Percentiles rank a stretch among this genome's conserved stretches.
phyloP scores from a whole-genome alignment of 225 moss, liverwort and hornwort species.

The Sphagnum tenellum region DNA sequence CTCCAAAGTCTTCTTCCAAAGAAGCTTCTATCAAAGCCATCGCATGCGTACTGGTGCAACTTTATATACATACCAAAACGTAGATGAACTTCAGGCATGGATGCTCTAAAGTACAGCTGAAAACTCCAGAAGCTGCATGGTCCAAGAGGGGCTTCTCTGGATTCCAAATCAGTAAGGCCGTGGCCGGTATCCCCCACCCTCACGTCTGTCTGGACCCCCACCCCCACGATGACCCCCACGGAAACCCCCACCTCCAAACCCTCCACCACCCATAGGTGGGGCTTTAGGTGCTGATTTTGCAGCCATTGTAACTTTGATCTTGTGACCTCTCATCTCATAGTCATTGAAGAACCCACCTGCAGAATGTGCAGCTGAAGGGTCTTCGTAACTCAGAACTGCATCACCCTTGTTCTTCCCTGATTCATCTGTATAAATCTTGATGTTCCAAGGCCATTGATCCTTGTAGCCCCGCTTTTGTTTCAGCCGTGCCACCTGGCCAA shows the following conservation, averaged over 20 bases:
- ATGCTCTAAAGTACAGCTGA: too few relatives aligned
- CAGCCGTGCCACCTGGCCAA: conserved; percentile 95
- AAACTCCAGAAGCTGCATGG: too few relatives aligned
- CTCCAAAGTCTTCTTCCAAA: too few relatives aligned
- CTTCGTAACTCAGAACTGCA: conserved; percentile 90
- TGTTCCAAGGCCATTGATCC: conserved; percentile 98
- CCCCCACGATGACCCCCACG: conserved; percentile 53
- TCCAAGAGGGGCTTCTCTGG: neutral
- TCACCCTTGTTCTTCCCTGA: conserved; percentile 86
- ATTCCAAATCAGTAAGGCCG: conserved; percentile 67
- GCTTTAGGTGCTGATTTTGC: conserved; percentile 91
- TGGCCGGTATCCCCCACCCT: conserved; percentile 81
- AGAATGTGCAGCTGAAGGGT: conserved; percentile 86
- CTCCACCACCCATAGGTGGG: conserved; percentile 35
- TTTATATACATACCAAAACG: too few relatives aligned
- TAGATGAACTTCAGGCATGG: too few relatives aligned
- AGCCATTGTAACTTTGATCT: conserved; percentile 94
- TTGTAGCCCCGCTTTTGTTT: conserved; percentile 98
- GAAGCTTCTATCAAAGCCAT: too few relatives aligned
- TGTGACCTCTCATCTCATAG: conserved; percentile 72
- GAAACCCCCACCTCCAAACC: conserved; percentile 31
- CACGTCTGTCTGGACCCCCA: conserved; percentile 83
- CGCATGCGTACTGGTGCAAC: too few relatives aligned
- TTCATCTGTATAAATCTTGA: conserved; percentile 92
- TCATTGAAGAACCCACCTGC: conserved; percentile 94